phyloP scores from a whole-genome alignment of 495 filamentous ascomycete genomes.

The Aspergillus sclerotiicarbonarius region DNA sequence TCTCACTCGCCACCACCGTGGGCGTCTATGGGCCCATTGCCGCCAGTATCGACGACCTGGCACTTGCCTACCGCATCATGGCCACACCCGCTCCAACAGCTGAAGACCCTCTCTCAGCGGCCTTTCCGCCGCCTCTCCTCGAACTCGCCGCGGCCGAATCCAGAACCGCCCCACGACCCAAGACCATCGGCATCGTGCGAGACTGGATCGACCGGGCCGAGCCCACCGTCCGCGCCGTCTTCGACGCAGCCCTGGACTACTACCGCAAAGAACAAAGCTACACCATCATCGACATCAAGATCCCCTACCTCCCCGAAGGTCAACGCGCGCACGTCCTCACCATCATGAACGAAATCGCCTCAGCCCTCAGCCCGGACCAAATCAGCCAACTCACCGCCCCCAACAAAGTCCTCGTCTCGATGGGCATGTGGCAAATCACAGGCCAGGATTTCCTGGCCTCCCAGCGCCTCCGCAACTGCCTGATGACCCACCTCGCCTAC shows the following conservation, averaged over 20 bases:
- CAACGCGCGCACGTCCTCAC: constrained; percentile 78
- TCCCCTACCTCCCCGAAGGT: constrained; percentile 72
- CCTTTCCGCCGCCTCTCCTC: constrained; percentile 49
- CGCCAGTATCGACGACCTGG: constrained; percentile 74
- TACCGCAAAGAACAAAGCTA: constrained; percentile 60
- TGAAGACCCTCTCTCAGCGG: constrained; percentile 44
- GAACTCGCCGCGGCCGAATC: constrained; percentile 9
- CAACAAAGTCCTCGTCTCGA: constrained; percentile 69
- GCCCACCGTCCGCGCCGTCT: constrained; percentile 57
- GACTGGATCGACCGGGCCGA: constrained; percentile 75
- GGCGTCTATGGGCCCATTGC: constrained; percentile 76
- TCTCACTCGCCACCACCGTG: constrained; percentile 59
- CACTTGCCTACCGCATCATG: constrained; percentile 76
- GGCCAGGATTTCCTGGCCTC: constrained; percentile 69
- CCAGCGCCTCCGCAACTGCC: constrained; percentile 67
- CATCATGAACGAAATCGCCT: constrained; percentile 68
- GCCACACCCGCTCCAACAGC: constrained; percentile 62
- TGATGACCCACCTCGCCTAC: constrained; percentile 80
- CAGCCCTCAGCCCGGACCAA: constrained; percentile 35
- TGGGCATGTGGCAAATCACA: constrained; percentile 59
- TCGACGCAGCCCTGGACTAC: constrained; percentile 59
- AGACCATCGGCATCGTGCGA: constrained; percentile 67
- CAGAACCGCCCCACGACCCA: constrained; percentile 27
- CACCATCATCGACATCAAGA: constrained; percentile 64
- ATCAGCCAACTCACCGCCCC: constrained; percentile 58